These are phyloP conservation scores for Aurinia saxatilis DNA, from an alignment of 345 rosid genomes.

Conservation along the genomic window DNA sequence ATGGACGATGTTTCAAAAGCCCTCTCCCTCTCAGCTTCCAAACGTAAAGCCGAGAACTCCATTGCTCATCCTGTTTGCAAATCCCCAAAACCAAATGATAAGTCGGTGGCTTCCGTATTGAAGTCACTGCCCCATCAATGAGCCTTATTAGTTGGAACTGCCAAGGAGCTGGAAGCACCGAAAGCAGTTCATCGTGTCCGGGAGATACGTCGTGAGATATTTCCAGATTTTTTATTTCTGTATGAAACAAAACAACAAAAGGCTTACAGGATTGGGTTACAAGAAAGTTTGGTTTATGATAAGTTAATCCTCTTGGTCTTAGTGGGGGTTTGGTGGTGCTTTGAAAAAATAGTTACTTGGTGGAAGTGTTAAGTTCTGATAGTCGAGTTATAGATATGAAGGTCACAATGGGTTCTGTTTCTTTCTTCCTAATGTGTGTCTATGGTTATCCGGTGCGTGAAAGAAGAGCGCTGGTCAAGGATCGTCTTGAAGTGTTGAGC, in stretches of 20 bases:
- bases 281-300: neutral
- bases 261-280: neutral
- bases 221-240: neutral
- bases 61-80: too few species aligned
- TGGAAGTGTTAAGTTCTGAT: too few species aligned
- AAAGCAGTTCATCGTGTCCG: neutral
- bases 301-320: neutral
- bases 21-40: too few species aligned
- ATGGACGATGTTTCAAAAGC: too few species aligned
- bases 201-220: neutral
- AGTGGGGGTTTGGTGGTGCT: neutral
- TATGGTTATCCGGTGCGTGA: neutral
- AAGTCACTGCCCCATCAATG: neutral
- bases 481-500: too few species aligned
- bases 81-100: too few species aligned
- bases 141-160: neutral
- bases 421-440: neutral
- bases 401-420: too few species aligned
- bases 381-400: too few species aligned
- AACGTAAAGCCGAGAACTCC: too few species aligned
- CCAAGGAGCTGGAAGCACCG: neutral
- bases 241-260: neutral
- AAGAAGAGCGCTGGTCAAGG: too few species aligned
- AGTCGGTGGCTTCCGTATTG: neutral
- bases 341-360: neutral